Evolutionary conservation across 2,329 filamentous ascomycete species (phyloP), one percentile per base, ranked within the genome.

Genomic region (Talaromyces sp.): DNA sequence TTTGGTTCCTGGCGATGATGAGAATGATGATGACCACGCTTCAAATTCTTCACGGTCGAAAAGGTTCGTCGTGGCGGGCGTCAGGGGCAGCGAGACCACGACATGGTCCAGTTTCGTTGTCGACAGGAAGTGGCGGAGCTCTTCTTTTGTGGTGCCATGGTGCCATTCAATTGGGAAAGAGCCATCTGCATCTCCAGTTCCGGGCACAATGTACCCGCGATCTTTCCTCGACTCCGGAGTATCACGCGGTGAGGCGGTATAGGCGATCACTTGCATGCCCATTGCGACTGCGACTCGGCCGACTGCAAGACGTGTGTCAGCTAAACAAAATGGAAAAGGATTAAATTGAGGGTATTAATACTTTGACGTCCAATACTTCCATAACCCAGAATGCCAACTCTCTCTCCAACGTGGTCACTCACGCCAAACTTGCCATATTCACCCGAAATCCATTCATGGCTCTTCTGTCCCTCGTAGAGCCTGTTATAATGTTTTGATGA

Each of bases 191-290:
- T 87, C 85, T 10, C 85, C 85, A 0, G 89, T 89, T 0, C 86
- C 85, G 0, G 86, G 84, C 0, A 90, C 84, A 35, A 87, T 83
- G 75, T 88, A 93, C 6, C 85, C 83, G 14, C 75, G 70, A 72
- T 93, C 89, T 29, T 74, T 78, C 51, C 82, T 83, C 1, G 86
- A 88, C 58, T 86, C 86, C 0, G 86, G 82, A 0, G 89, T 91
- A 9, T 78, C 71, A n/a, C 88, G 86, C 0, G 88, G 83, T 27
- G 84, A 84, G 0, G 89, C 86, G 0, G 89, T 93, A 76, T 89
- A 92, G 0, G 89, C 90, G 69, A 91, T 80, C 0, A 93, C 84
- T 29, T 85, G 80, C 82, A 90, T 87, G 19, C 89, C 90, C 67
- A 91, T 73, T 2, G 87, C 86, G 14, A 79, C 80, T 11, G 83